phyloP scores from a whole-genome alignment of 257 asterid genomes.

The Solanum medicagineum region DNA sequence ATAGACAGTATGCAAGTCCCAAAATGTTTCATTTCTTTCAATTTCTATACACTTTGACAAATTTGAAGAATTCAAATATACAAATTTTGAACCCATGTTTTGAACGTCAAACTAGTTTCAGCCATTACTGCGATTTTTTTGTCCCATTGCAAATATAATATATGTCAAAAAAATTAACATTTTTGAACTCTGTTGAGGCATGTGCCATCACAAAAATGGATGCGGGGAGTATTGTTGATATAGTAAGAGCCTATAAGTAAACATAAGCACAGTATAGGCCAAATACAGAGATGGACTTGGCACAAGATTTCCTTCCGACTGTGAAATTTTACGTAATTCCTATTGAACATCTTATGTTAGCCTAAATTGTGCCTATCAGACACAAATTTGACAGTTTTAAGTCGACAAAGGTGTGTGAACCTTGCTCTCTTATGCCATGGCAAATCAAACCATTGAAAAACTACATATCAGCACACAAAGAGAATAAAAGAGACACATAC shows the following conservation, averaged over 20 bases:
- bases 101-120: background rate
- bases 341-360: background rate
- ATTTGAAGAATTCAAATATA: background rate
- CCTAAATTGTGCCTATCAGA: background rate
- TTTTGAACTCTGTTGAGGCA: background rate
- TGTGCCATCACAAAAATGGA: background rate
- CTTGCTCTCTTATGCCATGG: background rate
- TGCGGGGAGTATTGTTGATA: background rate
- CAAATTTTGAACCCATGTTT: background rate
- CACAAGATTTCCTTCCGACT: background rate
- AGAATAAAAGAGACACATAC: background rate
- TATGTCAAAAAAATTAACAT: background rate
- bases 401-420: background rate
- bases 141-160: background rate
- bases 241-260: background rate
- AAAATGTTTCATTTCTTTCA: background rate
- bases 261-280: background rate
- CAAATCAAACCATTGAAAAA: background rate
- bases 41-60: background rate
- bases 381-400: background rate
- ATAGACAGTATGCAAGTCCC: background rate
- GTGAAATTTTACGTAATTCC: background rate
- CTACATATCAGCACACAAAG: background rate
- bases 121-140: background rate
- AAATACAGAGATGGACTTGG: background rate